A percentile compares a stretch with the other conserved stretches of the same genome.
Evolutionary conservation across 1,139 yeast genomes (phyloP).

Genomic region (Pichia terricola): DNA sequence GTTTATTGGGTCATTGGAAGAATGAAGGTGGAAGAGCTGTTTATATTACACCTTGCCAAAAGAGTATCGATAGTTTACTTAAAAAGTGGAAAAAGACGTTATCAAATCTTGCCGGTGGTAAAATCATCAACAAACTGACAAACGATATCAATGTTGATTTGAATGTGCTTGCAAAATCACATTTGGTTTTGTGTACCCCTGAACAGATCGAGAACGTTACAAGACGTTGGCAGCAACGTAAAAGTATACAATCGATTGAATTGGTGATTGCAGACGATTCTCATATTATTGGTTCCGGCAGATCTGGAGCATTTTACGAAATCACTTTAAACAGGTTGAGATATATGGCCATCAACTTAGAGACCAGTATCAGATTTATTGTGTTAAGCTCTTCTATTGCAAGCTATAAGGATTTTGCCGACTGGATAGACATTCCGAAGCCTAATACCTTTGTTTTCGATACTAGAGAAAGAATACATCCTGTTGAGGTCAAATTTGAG

Average conservation of each 20-base stretch:
- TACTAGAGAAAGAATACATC: constrained; percentile 47
- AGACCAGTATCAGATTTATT: constrained; percentile 46
- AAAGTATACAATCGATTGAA: constrained; percentile 58
- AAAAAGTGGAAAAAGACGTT: constrained; percentile 47
- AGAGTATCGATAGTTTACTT: constrained; percentile 36
- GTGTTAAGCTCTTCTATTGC: constrained; percentile 63
- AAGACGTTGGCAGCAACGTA: constrained; percentile 74
- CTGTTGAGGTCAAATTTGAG: constrained; percentile 53
- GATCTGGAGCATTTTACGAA: constrained; percentile 58
- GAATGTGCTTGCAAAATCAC: constrained; percentile 44
- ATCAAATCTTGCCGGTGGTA: constrained; percentile 36
- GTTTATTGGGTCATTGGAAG: constrained; percentile 63
- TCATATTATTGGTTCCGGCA: constrained; percentile 57
- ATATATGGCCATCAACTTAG: constrained; percentile 56
- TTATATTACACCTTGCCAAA: constrained; percentile 56
- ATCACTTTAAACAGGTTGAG: constrained; percentile 59
- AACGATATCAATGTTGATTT: constrained; percentile 55
- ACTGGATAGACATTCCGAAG: constrained; percentile 69
- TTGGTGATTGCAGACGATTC: constrained; percentile 66
- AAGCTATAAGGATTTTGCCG: constrained; percentile 69
- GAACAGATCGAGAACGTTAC: constrained; percentile 63
- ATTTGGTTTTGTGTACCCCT: constrained; percentile 73
- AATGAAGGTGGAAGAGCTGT: constrained; percentile 55
- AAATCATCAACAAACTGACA: constrained; percentile 45
- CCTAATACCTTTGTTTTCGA: constrained; percentile 59